A percentile compares a stretch with the other conserved stretches of the same genome.
Evolutionary conservation across 1,139 yeast genomes (phyloP).

Genomic region (Pichia sp.): DNA sequence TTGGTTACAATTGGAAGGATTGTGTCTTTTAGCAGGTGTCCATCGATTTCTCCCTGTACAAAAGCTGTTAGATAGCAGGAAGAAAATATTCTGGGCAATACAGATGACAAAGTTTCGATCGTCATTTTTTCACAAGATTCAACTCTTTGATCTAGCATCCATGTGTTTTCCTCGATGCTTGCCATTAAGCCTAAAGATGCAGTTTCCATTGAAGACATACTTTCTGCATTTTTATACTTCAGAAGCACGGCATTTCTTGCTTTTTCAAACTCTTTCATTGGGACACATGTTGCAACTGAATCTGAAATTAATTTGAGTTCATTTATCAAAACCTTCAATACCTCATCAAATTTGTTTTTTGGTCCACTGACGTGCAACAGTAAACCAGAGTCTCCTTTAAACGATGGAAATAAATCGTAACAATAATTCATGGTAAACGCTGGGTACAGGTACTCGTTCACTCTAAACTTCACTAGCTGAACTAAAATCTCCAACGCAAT

Average conservation of each 20-base stretch:
- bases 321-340: slow-evolving; percentile 30
- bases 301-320: slow-evolving; percentile 23
- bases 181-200: slow-evolving; percentile 42
- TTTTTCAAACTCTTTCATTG: slow-evolving; percentile 38
- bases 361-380: slow-evolving; percentile 50
- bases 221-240: slow-evolving; percentile 39
- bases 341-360: slow-evolving; percentile 34
- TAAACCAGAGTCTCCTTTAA: slow-evolving; percentile 47
- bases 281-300: slow-evolving; percentile 20
- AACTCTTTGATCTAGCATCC: slow-evolving; percentile 48
- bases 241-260: slow-evolving; percentile 43
- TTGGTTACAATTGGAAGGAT: slow-evolving; percentile 17
- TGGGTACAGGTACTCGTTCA: slow-evolving; percentile 44
- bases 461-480: slow-evolving; percentile 39
- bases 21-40: slow-evolving; percentile 1
- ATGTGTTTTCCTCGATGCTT: slow-evolving; percentile 49
- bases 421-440: slow-evolving; percentile 49
- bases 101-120: slow-evolving; percentile 34
- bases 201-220: slow-evolving; percentile 42
- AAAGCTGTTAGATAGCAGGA: slow-evolving; percentile 39
- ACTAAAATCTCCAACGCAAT: slow-evolving; percentile 48
- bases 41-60: slow-evolving; percentile 47
- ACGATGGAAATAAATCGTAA: slow-evolving; percentile 51
- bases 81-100: slow-evolving; percentile 30
- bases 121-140: slow-evolving; percentile 58